A percentile compares a stretch with the other conserved stretches of the same genome.
Evolutionary conservation across 2,329 filamentous ascomycete genomes (phyloP).

Genomic region (Fusarium incarnatum): DNA sequence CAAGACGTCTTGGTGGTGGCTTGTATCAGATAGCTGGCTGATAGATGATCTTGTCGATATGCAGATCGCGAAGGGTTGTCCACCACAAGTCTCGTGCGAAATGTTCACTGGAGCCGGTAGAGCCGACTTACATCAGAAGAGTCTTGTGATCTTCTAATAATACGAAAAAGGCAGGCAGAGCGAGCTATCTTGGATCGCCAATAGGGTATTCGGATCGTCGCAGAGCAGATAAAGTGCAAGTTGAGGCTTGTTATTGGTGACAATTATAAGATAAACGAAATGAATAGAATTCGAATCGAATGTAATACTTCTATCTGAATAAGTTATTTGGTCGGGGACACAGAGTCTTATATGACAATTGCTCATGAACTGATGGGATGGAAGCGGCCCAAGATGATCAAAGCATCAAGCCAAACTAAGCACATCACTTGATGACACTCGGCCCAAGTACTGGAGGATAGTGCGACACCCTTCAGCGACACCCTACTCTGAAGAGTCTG

Average conservation of each 20-base stretch:
- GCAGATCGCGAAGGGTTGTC: conserved; percentile 18
- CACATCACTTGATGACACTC: conserved; percentile 40
- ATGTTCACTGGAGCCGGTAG: conserved; percentile 23
- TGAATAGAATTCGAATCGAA: conserved; percentile 5
- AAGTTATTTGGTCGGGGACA: conserved; percentile 30
- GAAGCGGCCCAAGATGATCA: conserved; percentile 38
- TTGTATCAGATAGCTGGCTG: conserved; percentile 39
- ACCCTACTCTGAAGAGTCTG: conserved; percentile 23
- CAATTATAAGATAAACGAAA: conserved; percentile 3
- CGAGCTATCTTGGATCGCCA: conserved; percentile 10
- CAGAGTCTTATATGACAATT: conserved; percentile 44
- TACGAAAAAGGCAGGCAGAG: conserved; percentile 21
- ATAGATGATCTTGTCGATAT: conserved; percentile 31
- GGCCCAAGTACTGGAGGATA: conserved; percentile 36
- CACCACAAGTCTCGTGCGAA: conserved; percentile 9
- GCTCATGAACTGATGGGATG: conserved; percentile 37
- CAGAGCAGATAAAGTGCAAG: conserved; percentile 1
- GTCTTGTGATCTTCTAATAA: conserved; percentile 26
- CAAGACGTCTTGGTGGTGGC: conserved; percentile 20
- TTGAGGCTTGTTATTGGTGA: conserved; percentile 2
- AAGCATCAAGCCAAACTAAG: conserved; percentile 42
- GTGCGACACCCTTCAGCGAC: conserved; percentile 37
- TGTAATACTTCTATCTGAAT: conserved; percentile 2
- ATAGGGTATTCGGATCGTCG: conserved; percentile 15
- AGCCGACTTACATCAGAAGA: conserved; percentile 34